Base-by-base conservation (phyloP, 2,329 filamentous ascomycete species). In the Chrysoporthe deuterocubensis region DNA sequence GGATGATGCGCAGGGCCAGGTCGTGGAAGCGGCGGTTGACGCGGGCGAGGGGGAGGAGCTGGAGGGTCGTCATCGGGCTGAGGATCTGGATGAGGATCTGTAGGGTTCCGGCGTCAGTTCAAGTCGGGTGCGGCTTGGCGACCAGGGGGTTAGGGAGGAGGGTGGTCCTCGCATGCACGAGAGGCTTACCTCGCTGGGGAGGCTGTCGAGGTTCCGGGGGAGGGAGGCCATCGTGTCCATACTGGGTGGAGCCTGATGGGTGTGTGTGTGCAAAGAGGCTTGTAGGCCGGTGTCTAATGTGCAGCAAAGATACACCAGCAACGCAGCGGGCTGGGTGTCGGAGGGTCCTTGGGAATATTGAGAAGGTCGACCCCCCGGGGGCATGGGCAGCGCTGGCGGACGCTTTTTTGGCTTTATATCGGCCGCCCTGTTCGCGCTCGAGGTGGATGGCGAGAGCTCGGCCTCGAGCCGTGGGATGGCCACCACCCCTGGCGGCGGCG, bases 81-180 rank as follows among this genome's bases (percentile, higher is more conserved):
- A 78, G 72, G 48, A 78, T 73, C 8, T 72, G 70, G 67, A 76
- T 71, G 65, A 79, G 75, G 64, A 79, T 73, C 76, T 79, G 66
- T 42, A 8, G n/a, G 26, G 8, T 34, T 52, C 44, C 37, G 62
- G 34, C 13, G 62, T 70, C 42, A 70, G 69, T 26, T 26, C 26
- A 2, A 26, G 26, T 11, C 18, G 18, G 34, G 16, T 21, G n/a
- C 34, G 37, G 8, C 2, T 11, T n/a, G 6, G 3, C 34, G 16
- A 34, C 40, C 26, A n/a, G 43, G n/a, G 2, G 16, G 26, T 26
- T 26, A n/a, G 6, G 21, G 58, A 43, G 13, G 16, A 13, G 11
- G 37, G 42, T 6, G 37, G 37, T 9, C 9, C 37, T 40, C 37
- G 37, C 37, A 9, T 6, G 37, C 37, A 1, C 14, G 32, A 26